A percentile compares a stretch with the other conserved stretches of the same genome.
phyloP scores from a whole-genome alignment of 2,329 filamentous ascomycete species.

The Tetracladium maxilliforme region DNA sequence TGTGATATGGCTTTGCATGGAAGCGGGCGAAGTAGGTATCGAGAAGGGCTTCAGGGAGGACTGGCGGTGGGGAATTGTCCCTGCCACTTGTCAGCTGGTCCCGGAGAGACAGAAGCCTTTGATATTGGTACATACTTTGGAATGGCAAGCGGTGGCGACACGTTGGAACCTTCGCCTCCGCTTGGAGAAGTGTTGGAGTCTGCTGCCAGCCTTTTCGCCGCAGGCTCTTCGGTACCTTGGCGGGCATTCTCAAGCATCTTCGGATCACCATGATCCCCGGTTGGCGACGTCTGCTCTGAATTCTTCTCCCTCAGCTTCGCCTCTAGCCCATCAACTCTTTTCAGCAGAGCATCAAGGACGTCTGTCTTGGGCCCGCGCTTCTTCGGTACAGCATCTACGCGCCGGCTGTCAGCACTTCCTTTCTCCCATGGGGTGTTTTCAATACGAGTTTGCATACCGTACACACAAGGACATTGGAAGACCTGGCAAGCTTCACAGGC shows the following conservation, averaged over 20 bases:
- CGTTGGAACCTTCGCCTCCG: no score
- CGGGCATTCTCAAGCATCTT: no score
- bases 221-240: no score
- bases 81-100: no score
- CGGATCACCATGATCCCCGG: slow-evolving; percentile 6
- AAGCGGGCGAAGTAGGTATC: slow-evolving; percentile 70
- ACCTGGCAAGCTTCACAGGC: slow-evolving; percentile 82
- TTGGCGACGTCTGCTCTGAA: slow-evolving; percentile 24
- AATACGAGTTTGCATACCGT: slow-evolving; percentile 41
- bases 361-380: slow-evolving; percentile 85
- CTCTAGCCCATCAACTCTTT: slow-evolving; percentile 74
- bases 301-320: slow-evolving; percentile 62
- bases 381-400: slow-evolving; percentile 69
- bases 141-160: no score
- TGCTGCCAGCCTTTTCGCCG: no score
- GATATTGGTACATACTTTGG: no score
- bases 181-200: no score
- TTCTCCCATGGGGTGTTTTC: slow-evolving; percentile 3
- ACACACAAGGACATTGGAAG: slow-evolving; percentile 77
- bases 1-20: slow-evolving; percentile 70
- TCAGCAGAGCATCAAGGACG: slow-evolving; percentile 69
- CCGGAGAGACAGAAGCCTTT: no score
- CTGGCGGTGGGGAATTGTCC: no score
- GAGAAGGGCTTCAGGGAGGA: slow-evolving; percentile 48
- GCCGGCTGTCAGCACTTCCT: slow-evolving; percentile 5